phyloP scores from a whole-genome alignment of 2,329 filamentous ascomycete genomes.

The Fusarium pseudoanthophilum region DNA sequence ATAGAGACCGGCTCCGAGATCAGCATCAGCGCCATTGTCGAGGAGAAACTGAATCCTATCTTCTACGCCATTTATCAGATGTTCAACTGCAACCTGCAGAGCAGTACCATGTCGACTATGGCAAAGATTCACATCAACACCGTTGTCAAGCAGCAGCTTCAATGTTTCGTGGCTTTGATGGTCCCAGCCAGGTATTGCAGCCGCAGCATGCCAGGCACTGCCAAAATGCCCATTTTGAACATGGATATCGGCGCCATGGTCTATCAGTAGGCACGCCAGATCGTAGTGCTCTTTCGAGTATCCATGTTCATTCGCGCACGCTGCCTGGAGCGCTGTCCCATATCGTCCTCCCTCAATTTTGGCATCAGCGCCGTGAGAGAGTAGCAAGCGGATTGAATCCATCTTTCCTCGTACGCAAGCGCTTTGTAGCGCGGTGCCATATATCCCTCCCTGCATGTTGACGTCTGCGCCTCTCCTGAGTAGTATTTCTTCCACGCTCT shows the following conservation, averaged over 20 bases:
- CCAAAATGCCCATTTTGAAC: fast-evolving
- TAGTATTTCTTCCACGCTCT: fast-evolving
- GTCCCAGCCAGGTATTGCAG: fast-evolving
- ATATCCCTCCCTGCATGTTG: fast-evolving
- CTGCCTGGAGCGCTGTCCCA: background rate
- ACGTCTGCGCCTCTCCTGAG: fast-evolving
- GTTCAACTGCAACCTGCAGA: background rate
- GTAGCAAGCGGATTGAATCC: fast-evolving
- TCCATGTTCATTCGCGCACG: fast-evolving
- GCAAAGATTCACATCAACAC: background rate
- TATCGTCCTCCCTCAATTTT: fast-evolving
- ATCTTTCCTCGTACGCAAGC: fast-evolving
- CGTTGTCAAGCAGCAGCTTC: background rate
- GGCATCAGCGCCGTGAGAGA: fast-evolving
- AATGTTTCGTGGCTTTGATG: fast-evolving
- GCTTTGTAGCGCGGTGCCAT: fast-evolving
- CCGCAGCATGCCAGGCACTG: background rate
- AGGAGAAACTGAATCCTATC: background rate
- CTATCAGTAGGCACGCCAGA: fast-evolving
- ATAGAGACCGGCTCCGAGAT: background rate
- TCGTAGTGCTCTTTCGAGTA: too few relatives aligned
- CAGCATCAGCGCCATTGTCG: background rate
- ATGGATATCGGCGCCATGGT: background rate
- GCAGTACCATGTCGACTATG: fast-evolving
- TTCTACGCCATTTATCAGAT: fast-evolving